Percentiles rank a stretch among this genome's conserved stretches.
Conservation (phyloP, 2,329 filamentous ascomycete genomes). For the Sarocladium kiliense region DNA sequence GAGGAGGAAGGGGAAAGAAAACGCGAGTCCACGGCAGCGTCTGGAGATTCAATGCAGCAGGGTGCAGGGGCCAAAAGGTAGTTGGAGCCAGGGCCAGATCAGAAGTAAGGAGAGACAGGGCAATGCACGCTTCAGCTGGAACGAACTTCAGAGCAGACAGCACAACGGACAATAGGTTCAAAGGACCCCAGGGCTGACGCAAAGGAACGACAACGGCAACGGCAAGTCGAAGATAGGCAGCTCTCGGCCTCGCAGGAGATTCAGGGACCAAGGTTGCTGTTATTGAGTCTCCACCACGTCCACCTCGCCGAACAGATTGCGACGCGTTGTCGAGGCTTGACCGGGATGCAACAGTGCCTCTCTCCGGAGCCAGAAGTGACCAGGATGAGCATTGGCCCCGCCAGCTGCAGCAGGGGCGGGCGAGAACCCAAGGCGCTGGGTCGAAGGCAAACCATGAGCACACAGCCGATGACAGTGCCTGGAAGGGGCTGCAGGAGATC, state of each 20-base stretch:
- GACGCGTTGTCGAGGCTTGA: slow-evolving; percentile 1
- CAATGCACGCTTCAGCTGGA: not conserved
- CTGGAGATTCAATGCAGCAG: slow-evolving; percentile 3
- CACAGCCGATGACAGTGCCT: slow-evolving; percentile 1
- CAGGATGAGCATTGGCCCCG: not conserved
- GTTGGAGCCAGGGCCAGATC: not conserved
- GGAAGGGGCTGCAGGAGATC: slow-evolving; percentile 1
- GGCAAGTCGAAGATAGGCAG: not conserved
- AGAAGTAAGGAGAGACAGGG: slow-evolving; percentile 3
- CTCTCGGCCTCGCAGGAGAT: slow-evolving; percentile 3
- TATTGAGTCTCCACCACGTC: slow-evolving; percentile 5
- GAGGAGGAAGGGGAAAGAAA: slow-evolving; percentile 7
- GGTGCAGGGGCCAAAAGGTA: not conserved
- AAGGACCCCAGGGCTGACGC: not conserved
- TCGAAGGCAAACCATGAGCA: not conserved
- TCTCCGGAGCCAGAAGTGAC: not conserved
- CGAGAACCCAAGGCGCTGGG: slow-evolving; percentile 7
- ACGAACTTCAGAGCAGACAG: not conserved
- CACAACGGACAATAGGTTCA: not conserved
- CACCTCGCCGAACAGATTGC: not conserved
- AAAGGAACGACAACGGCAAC: not conserved
- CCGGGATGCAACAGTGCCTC: slow-evolving; percentile 4
- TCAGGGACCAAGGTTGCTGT: slow-evolving; percentile 8
- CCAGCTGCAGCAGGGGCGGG: not conserved
- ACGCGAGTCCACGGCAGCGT: not conserved